phyloP scores from a whole-genome alignment of 306 rosid species.

The Dryas alaskensis region DNA sequence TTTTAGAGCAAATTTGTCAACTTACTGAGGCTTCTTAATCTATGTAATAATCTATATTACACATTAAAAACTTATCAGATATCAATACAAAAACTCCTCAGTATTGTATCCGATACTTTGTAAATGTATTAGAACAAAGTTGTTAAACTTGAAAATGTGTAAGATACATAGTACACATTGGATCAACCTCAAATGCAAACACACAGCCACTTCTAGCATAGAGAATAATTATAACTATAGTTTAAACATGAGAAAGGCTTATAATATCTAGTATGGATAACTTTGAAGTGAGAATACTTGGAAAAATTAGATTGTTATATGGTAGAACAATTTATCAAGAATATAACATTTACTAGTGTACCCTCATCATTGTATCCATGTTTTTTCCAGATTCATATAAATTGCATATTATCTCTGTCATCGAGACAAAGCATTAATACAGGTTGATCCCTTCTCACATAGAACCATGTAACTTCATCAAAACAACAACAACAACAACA shows the following conservation, averaged over 20 bases:
- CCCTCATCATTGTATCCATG: not conserved
- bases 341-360: not conserved
- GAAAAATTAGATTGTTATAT: not conserved
- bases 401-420: not conserved
- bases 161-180: too few relatives aligned
- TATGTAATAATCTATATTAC: too few relatives aligned
- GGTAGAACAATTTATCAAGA: not conserved
- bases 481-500: not conserved
- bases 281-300: not conserved
- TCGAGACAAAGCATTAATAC: not conserved
- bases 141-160: too few relatives aligned
- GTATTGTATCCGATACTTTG: too few relatives aligned
- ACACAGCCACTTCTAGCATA: not conserved
- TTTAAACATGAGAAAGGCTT: not conserved
- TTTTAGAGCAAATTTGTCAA: not conserved
- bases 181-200: not conserved
- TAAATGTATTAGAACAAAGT: too few relatives aligned
- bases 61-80: too few relatives aligned
- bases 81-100: too few relatives aligned
- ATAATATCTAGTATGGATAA: not conserved
- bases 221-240: not conserved
- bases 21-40: too few relatives aligned
- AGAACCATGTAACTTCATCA: not conserved
- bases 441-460: not conserved
- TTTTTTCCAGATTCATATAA: not conserved